Evolutionary conservation across 192 early-diverging fungal species (phyloP).

Genomic region (Spinellus fusiger): DNA sequence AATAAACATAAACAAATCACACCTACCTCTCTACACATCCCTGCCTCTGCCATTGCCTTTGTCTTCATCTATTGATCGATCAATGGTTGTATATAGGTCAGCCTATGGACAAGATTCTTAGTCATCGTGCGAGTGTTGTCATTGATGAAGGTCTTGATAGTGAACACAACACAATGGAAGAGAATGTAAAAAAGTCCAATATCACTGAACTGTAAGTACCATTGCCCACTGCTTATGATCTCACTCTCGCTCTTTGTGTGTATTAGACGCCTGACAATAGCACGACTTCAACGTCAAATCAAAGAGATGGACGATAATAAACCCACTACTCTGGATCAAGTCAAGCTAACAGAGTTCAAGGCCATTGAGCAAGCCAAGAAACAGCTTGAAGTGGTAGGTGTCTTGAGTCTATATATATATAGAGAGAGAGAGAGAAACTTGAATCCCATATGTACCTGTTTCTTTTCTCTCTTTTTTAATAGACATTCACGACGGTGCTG

Average conservation of each 20-base stretch:
- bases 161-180: conserved; percentile 13
- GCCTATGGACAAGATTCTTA: conserved; percentile 11
- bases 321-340: not conserved
- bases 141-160: conserved; percentile 14
- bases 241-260: not conserved
- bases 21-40: too few relatives aligned
- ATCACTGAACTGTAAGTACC: conserved; percentile 26
- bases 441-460: not conserved
- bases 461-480: not conserved
- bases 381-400: conserved; percentile 26
- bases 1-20: too few relatives aligned
- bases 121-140: conserved; percentile 19
- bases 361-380: conserved; percentile 4
- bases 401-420: too few relatives aligned
- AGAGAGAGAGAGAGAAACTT: not conserved
- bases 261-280: conserved; percentile 26
- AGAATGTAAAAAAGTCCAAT: conserved; percentile 28
- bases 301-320: conserved; percentile 23
- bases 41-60: too few relatives aligned
- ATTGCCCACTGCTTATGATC: not conserved
- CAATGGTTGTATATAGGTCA: not conserved
- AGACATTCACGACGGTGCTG: not conserved
- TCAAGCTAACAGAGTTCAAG: conserved; percentile 8
- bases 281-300: conserved; percentile 25
- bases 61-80: not conserved